phyloP scores from a whole-genome alignment of 2,329 filamentous ascomycete genomes.

The Colletotrichum sp. region DNA sequence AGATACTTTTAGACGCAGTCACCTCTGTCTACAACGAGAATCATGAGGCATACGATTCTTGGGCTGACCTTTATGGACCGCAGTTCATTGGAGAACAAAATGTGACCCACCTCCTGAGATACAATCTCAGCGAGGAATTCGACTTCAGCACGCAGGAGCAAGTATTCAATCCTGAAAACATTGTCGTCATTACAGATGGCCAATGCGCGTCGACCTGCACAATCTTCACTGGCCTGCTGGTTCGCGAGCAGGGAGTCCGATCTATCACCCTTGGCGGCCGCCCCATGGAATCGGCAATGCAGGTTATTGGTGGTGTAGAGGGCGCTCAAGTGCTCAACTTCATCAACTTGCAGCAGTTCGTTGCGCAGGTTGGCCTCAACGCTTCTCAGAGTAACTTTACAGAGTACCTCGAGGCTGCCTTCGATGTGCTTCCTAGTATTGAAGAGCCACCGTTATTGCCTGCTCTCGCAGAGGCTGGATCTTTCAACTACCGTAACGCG shows the following conservation, averaged over 20 bases:
- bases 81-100: slow-evolving; percentile 1
- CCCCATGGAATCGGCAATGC: slow-evolving; percentile 54
- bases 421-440: background rate
- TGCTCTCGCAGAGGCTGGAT: slow-evolving; percentile 39
- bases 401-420: background rate
- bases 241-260: slow-evolving; percentile 54
- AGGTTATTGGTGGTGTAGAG: slow-evolving; percentile 62
- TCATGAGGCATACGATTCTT: slow-evolving; percentile 34
- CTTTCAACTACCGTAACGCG: slow-evolving; percentile 47
- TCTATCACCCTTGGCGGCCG: slow-evolving; percentile 64
- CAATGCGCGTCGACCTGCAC: slow-evolving; percentile 65
- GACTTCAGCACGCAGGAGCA: background rate
- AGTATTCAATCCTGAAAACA: slow-evolving; percentile 41
- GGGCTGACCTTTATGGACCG: background rate
- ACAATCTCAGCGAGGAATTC: background rate
- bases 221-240: slow-evolving; percentile 60
- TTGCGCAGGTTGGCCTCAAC: background rate
- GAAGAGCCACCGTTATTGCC: slow-evolving; percentile 1
- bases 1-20: background rate
- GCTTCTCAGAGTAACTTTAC: background rate
- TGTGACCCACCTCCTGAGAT: background rate
- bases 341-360: slow-evolving; percentile 21
- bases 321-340: slow-evolving; percentile 47
- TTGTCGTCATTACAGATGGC: slow-evolving; percentile 56
- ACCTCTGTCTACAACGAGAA: slow-evolving; percentile 26